phyloP scores from a whole-genome alignment of 306 rosid species.

The Cucurbita pepo region DNA sequence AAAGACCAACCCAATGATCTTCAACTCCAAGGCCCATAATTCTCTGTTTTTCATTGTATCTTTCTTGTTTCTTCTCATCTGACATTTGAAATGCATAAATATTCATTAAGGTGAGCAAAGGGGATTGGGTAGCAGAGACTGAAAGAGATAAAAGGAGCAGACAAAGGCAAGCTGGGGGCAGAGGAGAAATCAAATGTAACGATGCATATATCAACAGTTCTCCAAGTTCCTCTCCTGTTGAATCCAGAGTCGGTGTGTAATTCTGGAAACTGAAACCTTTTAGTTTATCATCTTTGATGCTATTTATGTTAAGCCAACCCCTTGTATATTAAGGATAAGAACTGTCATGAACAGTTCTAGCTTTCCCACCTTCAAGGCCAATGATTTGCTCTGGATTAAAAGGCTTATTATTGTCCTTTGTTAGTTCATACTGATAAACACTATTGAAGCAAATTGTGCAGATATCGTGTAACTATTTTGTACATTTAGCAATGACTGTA shows the following conservation, averaged over 20 bases:
- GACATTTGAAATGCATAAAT: neutral
- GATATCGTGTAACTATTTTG: neutral
- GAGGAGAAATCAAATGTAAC: conserved; percentile 14
- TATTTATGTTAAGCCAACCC: neutral
- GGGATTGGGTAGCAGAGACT: conserved; percentile 19
- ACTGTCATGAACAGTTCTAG: neutral
- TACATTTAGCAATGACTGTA: neutral
- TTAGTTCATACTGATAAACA: neutral
- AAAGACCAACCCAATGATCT: neutral
- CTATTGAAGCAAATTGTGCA: neutral
- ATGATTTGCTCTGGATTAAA: neutral
- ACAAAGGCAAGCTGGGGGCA: conserved; percentile 19
- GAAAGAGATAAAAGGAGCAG: conserved; percentile 22
- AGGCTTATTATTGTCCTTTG: neutral
- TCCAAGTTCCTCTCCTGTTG: neutral
- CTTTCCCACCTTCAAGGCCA: neutral
- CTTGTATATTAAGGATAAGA: neutral
- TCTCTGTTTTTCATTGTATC: neutral
- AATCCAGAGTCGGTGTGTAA: neutral
- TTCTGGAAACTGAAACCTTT: neutral
- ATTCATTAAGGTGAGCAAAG: conserved; percentile 28
- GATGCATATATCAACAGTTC: neutral
- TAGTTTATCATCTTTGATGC: neutral
- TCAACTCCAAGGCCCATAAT: neutral
- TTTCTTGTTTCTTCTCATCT: neutral